Base-by-base conservation (phyloP, 2,329 filamentous ascomycete species). In the Xylariomycetidae sp. region DNA sequence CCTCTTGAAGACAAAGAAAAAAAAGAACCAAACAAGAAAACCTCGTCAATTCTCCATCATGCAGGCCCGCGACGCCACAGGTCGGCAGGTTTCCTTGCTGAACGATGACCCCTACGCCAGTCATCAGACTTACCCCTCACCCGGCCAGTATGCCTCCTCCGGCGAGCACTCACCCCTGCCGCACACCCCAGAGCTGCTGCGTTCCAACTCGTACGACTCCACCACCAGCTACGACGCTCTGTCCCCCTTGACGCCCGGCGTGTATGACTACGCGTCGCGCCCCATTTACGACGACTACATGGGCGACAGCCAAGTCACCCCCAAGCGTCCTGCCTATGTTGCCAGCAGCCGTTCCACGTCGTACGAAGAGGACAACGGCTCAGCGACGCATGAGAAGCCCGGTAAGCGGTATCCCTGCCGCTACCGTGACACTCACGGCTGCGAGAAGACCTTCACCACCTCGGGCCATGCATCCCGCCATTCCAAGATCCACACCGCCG, bases 381-480 rank as follows among this genome's bases (percentile, higher is more conserved):
- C 64, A 25, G 51, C 61, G 43, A 40, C 59, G 44, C 50, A 62
- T 44, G 64, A 74, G 48, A 58, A 70, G 41, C 53, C 67, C 37
- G 60, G 68, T 58, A 87, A 80, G 74, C 73, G 80, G 37, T 87
- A 85, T 49, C 81, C 82, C 2, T 88, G 83, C 56, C 79, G 82
- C 16, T 82, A 81, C 53, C 75, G 79, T 20, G 81, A 86, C 42
- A 73, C 71, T 32, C 81, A 78, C 47, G 74, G 76, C 25, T 90
- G 85, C 63, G 75, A 74, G 49, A 85, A 87, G 64, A 85, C 78
- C 9, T 90, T 90, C 56, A 89, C 85, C 38, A 90, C 85, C 3
- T 89, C 85, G 0, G 85, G 85, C 26, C 85, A 90, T 50, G 83
- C 85, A n/a, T 86, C 85, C 26, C 79, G 85, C 25, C 85, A 90